Evolutionary conservation across 495 filamentous ascomycete species (phyloP), one percentile per base, ranked within the genome.

Genomic region (Aspergillus ellipticus): DNA sequence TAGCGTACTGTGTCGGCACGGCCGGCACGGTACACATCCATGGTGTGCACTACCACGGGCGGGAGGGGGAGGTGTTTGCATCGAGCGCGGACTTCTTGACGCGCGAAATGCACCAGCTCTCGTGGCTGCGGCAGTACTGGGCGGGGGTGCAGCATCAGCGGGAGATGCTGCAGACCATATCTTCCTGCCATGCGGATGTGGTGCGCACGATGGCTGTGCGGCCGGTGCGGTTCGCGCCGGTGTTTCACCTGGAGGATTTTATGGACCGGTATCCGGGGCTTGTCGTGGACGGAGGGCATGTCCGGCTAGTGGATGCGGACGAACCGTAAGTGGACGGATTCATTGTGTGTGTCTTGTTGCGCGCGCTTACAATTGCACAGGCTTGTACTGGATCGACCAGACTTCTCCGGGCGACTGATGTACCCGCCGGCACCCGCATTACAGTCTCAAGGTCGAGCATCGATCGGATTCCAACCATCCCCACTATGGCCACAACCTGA

Each of bases 1-100:
- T 92, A 0, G 87, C 87, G 3, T 92, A 90, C 68, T 92, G 89
- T 55, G 81, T 95, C 22, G 87, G 82, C 62, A 90, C 88, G 0
- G 90, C 90, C 8, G 89, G 88, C 4, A 92, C 88, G 2, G 89
- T 95, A 0, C 89, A 93, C 58, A 85, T 93, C 35, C 90, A 95
- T 58, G 90, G 89, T 6, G 83, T 88, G 15, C 86, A 92, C 56
- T 95, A 95, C 67, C 82, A 83, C 42, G 79, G 79, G 31, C 81
- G 81, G 9, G 82, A 84, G 52, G 78, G 80, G 3, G 87, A 87
- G 22, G 84, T 86, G 20, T 86, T 83, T 50, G 74, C 79, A 0
- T 76, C 77, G 6, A 89, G 86, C 19, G 77, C 85, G 0, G 87
- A 91, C 6, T 90, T 89, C 53, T 66, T 94, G 10, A 81, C 85